Percentiles rank a stretch among this genome's conserved stretches.
Conservation (phyloP, 108 stramenopile species). For the Stephanodiscus minutulus region DNA sequence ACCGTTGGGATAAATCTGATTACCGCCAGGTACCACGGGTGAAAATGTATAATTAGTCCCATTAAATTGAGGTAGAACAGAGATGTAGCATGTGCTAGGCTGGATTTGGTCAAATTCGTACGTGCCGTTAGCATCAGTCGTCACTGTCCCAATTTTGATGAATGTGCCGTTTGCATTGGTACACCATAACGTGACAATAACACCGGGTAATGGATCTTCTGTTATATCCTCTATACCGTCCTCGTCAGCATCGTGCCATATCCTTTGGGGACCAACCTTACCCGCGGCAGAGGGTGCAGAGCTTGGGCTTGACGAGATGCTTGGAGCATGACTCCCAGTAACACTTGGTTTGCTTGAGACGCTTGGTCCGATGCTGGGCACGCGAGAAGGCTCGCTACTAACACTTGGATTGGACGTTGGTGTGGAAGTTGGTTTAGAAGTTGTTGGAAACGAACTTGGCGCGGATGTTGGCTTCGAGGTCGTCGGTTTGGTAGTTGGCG, state of each 20-base stretch:
- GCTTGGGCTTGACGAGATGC: no score
- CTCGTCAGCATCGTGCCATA: slow-evolving; percentile 33
- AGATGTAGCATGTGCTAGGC: slow-evolving; percentile 28
- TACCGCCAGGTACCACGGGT: slow-evolving; percentile 1
- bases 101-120: slow-evolving; percentile 18
- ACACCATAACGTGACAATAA: slow-evolving; percentile 22
- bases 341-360: neutral
- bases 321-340: no score
- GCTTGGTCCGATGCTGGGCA: neutral
- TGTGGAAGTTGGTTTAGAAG: neutral
- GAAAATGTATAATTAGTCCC: slow-evolving; percentile 7
- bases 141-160: slow-evolving; percentile 16
- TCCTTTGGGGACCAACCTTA: slow-evolving; percentile 27
- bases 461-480: neutral
- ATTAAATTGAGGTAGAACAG: slow-evolving; percentile 16
- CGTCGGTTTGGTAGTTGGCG: slow-evolving; percentile 13
- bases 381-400: slow-evolving; percentile 1
- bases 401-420: neutral
- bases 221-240: slow-evolving; percentile 37
- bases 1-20: slow-evolving; percentile 12
- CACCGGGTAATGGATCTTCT: slow-evolving; percentile 24
- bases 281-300: slow-evolving; percentile 10
- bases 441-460: neutral
- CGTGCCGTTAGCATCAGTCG: slow-evolving; percentile 24
- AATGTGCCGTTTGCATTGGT: slow-evolving; percentile 1